Base-by-base conservation (phyloP, 345 rosid species). In the Laguncularia racemosa region DNA sequence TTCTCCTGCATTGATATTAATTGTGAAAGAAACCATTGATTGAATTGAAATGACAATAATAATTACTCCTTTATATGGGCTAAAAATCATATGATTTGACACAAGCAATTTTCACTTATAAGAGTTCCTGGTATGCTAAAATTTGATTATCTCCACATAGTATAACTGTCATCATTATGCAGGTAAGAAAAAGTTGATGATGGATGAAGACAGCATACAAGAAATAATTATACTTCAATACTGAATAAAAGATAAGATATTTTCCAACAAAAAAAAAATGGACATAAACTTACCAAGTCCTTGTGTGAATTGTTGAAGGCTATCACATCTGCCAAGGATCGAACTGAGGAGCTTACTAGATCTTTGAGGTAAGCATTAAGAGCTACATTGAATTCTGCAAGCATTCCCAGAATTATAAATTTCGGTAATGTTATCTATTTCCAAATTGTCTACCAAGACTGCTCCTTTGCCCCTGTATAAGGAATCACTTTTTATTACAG, bases 281-380 rank as follows among this genome's bases (percentile, higher is more conserved):
- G n/a, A 44, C 15, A 57, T 19, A 5, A 40, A 43, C 67, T 56
- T 38, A 74, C 91, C 81, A 73, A 16, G 10, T 78, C 65, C 12
- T 77, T 21, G 49, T 73, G 71, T 51, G 76, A 66, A 2, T 67
- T 26, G 66, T 86, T 82, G 75, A 67, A 82, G 3, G 78, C 75
- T 44, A 86, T 84, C 48, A 76, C 67, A n/a, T 83, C 86, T 12
- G 79, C 80, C 50, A 88, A 65, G 50, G 84, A 73, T 51, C 82
- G 63, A 16, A 83, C 90, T 0, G 80, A 86, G 57, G 87, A 84
- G 40, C 66, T 18, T 38, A 70, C 64, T 7, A 85, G 68, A 21
- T 55, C 71, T 60, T 52, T 23, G 12, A 85, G 76, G 64, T 84
- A 89, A 23, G 63, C 45, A 64, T 85, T 80, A 13, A 85, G 48